Conservation (phyloP, 2,329 filamentous ascomycete genomes). For the Amphichorda felina region DNA sequence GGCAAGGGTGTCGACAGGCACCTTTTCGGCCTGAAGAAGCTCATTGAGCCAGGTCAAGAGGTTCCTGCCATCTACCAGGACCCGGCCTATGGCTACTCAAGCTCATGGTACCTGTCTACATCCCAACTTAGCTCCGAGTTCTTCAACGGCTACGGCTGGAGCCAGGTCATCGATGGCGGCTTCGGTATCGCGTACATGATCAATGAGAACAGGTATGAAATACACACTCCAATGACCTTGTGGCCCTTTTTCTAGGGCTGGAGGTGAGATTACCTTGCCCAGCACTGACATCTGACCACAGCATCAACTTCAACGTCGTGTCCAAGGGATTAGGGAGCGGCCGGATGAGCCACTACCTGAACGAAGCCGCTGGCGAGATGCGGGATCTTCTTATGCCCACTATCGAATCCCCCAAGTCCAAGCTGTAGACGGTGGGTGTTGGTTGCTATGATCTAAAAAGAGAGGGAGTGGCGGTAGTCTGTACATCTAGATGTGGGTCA, state of each 20-base stretch:
- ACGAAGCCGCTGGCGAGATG: conserved; percentile 85
- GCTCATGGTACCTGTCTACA: conserved; percentile 80
- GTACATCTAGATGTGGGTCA: too few relatives aligned
- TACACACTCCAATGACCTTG: not conserved
- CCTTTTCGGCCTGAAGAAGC: conserved; percentile 92
- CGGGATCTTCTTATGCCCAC: conserved; percentile 76
- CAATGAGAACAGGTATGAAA: conserved; percentile 78
- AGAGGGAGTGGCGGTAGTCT: too few relatives aligned
- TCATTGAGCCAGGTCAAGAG: conserved; percentile 69
- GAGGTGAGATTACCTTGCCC: not conserved
- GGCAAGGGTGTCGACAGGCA: conserved; percentile 93
- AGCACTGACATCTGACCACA: conserved; percentile 22
- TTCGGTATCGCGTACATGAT: conserved; percentile 99
- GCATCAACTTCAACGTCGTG: conserved; percentile 95
- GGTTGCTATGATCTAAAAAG: too few relatives aligned
- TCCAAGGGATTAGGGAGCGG: conserved; percentile 85
- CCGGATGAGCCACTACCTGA: conserved; percentile 91
- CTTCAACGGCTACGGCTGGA: conserved; percentile 99
- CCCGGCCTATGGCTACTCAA: conserved; percentile 71
- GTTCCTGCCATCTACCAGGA: conserved; percentile 78
- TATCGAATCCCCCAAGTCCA: conserved; percentile 70
- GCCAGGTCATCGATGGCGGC: conserved; percentile 88
- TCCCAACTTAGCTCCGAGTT: conserved; percentile 90
- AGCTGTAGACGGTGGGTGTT: conserved; percentile 50
- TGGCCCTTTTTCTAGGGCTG: not conserved